phyloP scores from a whole-genome alignment of 768 basidiomycete genomes.

The Hemileccinum rubropunctum region DNA sequence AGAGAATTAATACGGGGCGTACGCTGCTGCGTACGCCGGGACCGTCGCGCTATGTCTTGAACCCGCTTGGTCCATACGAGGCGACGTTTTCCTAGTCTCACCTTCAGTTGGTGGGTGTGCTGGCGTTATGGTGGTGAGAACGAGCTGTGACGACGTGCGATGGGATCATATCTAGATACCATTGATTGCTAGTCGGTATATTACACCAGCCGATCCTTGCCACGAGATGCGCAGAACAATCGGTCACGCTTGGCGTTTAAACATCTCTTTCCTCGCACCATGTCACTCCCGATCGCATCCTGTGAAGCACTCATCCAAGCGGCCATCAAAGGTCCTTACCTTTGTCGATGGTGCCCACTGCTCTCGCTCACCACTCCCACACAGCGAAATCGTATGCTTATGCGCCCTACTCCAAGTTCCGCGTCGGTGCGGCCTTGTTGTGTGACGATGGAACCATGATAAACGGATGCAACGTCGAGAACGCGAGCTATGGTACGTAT shows the following conservation, averaged over 20 bases:
- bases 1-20: constrained; percentile 9
- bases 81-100: no score
- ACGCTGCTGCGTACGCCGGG: constrained; percentile 16
- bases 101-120: no score
- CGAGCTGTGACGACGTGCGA: no score
- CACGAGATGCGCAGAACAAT: no score
- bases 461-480: constrained; percentile 90
- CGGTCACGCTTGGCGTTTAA: no score
- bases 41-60: constrained; percentile 25
- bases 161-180: no score
- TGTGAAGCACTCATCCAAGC: constrained; percentile 51
- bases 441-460: constrained; percentile 67
- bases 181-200: no score
- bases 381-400: constrained; percentile 72
- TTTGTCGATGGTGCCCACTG: neutral
- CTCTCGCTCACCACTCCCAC: neutral
- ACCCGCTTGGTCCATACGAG: constrained; percentile 16
- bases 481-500: constrained; percentile 79
- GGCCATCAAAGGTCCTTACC: constrained; percentile 32
- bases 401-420: constrained; percentile 86
- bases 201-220: no score
- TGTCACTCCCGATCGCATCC: constrained; percentile 40
- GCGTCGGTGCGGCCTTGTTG: constrained; percentile 89
- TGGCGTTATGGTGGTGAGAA: no score
- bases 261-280: neutral